Evolutionary conservation across 257 asterid genomes (phyloP).

Genomic region (Buddleja alternifolia): DNA sequence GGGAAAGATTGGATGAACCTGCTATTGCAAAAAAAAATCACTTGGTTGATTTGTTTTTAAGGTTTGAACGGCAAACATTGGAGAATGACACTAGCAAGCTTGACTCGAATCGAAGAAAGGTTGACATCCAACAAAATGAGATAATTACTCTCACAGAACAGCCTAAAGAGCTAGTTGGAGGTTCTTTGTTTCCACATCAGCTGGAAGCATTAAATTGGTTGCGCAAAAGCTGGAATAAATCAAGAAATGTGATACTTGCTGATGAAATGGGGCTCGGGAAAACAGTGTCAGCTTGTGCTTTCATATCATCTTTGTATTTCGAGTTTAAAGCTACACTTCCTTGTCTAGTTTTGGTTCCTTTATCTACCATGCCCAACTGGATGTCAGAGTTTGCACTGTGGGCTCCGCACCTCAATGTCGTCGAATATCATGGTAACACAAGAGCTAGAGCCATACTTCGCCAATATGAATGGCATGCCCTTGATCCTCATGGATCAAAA

Average conservation of each 20-base stretch:
- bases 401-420: slow-evolving; percentile 95
- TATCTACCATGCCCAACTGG: slow-evolving; percentile 99
- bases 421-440: slow-evolving; percentile 92
- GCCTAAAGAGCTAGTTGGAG: slow-evolving; percentile 88
- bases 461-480: slow-evolving; percentile 93
- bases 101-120: slow-evolving; percentile 42
- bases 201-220: slow-evolving; percentile 98
- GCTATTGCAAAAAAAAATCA: slow-evolving; percentile 57
- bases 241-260: slow-evolving; percentile 96
- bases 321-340: slow-evolving; percentile 88
- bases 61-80: slow-evolving; percentile 71
- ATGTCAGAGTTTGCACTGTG: slow-evolving; percentile 92
- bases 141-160: slow-evolving; percentile 78
- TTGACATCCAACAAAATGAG: slow-evolving; percentile 50
- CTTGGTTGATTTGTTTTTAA: slow-evolving; percentile 70
- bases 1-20: slow-evolving; percentile 90
- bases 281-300: slow-evolving; percentile 96
- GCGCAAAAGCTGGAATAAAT: slow-evolving; percentile 90
- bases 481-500: slow-evolving; percentile 43
- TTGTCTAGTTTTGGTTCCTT: slow-evolving; percentile 94
- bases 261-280: slow-evolving; percentile 99
- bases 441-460: slow-evolving; percentile 82
- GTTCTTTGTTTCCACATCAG: slow-evolving; percentile 93
- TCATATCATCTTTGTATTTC: slow-evolving; percentile 72
- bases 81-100: slow-evolving; percentile 55